Base-by-base conservation (phyloP, 2,329 filamentous ascomycete genomes). In the Lasiodiplodia citricola region DNA sequence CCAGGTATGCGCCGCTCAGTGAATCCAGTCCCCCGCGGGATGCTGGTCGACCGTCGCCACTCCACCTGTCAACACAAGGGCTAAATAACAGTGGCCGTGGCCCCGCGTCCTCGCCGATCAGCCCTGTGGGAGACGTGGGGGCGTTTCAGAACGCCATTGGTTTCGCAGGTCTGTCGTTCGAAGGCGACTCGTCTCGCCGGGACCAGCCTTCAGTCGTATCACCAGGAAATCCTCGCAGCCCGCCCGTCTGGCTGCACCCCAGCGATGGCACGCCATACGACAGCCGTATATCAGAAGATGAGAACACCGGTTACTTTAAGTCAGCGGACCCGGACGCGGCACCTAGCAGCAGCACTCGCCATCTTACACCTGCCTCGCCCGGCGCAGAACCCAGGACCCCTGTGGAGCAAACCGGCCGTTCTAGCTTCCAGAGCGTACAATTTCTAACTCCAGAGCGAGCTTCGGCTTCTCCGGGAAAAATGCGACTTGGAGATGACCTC, bases 401-500 rank as follows among this genome's bases (percentile, higher is more conserved):
- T 16, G 74, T 80, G 37, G 80, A 80, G 52, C 80, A 83, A 70
- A 77, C 79, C 51, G 83, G 86, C 75, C 81, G 80, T 37, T 84
- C 84, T 70, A 83, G 82, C 66, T 84, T 84, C 69, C 84, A 87
- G 57, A 88, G 85, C 70, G 83, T 88, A 55, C 83, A 83, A 51
- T 88, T 88, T 71, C 77, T 84, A 54, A 80, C 80, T 18, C 79
- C 82, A 8, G 81, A 80, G 21, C 78, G 79, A 21, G 73, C 75
- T 44, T 58, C 67, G n/a, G 73, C 75, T 44, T 58, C 67, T 8
- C 54, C 54, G 1, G 64, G 51, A 28, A 79, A 76, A n/a, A 82
- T 85, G 23, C 82, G 84, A 67, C 79, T 89, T 41, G 88, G 87
- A n/a, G 88, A 91, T 77, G 86, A 91, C 75, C 79, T 90, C 60